Evolutionary conservation across 169 alveolate genomes (phyloP).

Genomic region (Plasmodium knowlesi): DNA sequence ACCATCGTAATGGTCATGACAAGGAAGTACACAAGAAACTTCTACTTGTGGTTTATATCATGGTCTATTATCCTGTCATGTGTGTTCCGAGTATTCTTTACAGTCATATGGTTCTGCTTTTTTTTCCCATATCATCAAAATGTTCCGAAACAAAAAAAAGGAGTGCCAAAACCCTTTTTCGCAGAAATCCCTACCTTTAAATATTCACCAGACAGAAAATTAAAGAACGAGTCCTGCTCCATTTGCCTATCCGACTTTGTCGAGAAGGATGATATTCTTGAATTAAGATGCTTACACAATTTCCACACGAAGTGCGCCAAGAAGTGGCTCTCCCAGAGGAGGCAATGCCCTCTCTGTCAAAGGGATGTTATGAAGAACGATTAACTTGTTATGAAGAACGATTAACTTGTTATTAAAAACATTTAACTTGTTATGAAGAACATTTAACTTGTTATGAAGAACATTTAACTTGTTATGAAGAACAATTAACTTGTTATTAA

Average conservation of each 20-base stretch:
- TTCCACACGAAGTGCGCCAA: conserved; percentile 82
- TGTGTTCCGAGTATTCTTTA: conserved; percentile 65
- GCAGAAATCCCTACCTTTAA: conserved; percentile 54
- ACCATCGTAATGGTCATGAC: conserved; percentile 73
- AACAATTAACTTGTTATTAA: background rate
- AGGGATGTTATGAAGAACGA: conserved; percentile 63
- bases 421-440: conserved; percentile 61
- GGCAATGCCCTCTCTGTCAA: conserved; percentile 82
- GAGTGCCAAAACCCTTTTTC: conserved; percentile 48
- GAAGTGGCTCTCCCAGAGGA: conserved; percentile 80
- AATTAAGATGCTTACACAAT: conserved; percentile 80
- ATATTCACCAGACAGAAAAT: conserved; percentile 54
- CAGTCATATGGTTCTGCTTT: conserved; percentile 71
- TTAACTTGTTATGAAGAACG: background rate
- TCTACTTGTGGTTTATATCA: conserved; percentile 66
- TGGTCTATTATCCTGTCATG: conserved; percentile 72
- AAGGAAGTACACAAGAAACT: conserved; percentile 55
- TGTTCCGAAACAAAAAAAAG: conserved; percentile 71
- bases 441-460: conserved; percentile 38
- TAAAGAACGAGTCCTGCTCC: conserved; percentile 78
- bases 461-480: conserved; percentile 37
- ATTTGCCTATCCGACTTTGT: conserved; percentile 82
- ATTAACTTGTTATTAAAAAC: no score
- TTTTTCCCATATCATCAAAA: conserved; percentile 73
- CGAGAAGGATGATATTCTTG: conserved; percentile 76